Conservation (phyloP, 2,329 filamentous ascomycete genomes). For the Aspergillus eucalypticola region DNA sequence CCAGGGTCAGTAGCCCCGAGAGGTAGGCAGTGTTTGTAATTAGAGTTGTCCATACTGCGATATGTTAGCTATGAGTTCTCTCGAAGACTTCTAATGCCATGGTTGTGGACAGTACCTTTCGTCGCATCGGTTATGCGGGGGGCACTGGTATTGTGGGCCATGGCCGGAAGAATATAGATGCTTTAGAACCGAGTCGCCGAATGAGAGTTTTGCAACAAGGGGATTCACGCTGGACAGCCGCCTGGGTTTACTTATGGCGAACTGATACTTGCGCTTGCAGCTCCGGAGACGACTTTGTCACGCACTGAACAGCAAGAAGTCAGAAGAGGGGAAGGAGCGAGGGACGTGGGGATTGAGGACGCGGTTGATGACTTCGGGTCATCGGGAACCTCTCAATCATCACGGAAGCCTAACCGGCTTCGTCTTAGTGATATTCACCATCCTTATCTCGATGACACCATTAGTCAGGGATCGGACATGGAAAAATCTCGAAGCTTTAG, state of each 20-base stretch:
- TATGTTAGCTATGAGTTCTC: not conserved
- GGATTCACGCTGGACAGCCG: not conserved
- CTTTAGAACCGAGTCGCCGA: not conserved
- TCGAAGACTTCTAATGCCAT: not conserved
- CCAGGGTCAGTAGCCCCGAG: slow-evolving; percentile 76
- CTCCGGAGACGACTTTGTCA: not conserved
- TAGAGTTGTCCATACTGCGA: slow-evolving; percentile 76
- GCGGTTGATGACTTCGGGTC: not conserved
- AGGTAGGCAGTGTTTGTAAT: slow-evolving; percentile 85
- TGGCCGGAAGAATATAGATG: not conserved
- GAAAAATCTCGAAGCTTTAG: not conserved
- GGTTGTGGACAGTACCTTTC: not conserved
- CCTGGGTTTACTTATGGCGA: not conserved
- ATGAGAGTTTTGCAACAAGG: not conserved
- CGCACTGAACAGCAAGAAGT: not conserved
- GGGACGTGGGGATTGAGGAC: not conserved
- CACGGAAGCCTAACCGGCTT: slow-evolving; percentile 1
- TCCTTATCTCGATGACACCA: not conserved
- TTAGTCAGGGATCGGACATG: not conserved
- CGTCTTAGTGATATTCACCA: not conserved
- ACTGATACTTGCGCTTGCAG: not conserved
- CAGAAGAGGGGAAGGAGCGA: not conserved
- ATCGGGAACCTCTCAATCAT: not conserved
- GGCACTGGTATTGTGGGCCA: not conserved
- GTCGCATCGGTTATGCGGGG: slow-evolving; percentile 9